Base-by-base conservation (phyloP, 2,329 filamentous ascomycete species). In the Pestalotiopsis sp. region DNA sequence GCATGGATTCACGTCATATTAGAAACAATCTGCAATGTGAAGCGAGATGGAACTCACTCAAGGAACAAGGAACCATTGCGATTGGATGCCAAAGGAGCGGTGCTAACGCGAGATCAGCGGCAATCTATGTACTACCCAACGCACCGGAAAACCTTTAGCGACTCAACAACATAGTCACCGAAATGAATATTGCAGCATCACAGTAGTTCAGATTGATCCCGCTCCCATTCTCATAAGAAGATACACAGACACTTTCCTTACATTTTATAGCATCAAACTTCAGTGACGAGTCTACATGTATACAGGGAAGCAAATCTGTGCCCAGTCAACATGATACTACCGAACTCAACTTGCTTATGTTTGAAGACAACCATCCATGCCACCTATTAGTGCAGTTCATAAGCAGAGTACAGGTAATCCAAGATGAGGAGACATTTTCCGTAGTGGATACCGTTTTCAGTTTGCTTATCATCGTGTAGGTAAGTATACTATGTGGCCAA, bases 361-460 rank as follows among this genome's bases (percentile, higher is more conserved):
- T 36, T 9, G 31, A 36, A 36, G 6, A 36, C 31, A 9, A 6
- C 31, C 31, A 36, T 36, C 9, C 5, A 9, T 36, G 31, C 7
- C 31, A 36, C 6, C 7, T 36, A 36, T 6, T 2, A 36, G 5
- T 36, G 31, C 31, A 36, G 9, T 36, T 9, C 7, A 36, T 36
- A 36, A 9, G 2, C 6, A 36, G 31, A 36, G 6, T 36, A 36
- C 31, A 9, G 31, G 31, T 36, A 36, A 36, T 7, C 31, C 31
- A 36, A 9, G 31, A 36, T 9, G 13, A 41, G 38, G 38, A 63
- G 60, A 63, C n/a, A 17, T 41, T 63, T 63, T 63, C 60, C 60
- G 25, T 4, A 36, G 36, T 63, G 60, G 60, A 63, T 63, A 63
- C 60, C 60, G 60, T 63, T 63, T 63, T 63, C 60, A 63, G 3